A percentile compares a stretch with the other conserved stretches of the same genome.
phyloP scores from a whole-genome alignment of 495 filamentous ascomycete genomes.

The Chlorociboria aeruginascens region DNA sequence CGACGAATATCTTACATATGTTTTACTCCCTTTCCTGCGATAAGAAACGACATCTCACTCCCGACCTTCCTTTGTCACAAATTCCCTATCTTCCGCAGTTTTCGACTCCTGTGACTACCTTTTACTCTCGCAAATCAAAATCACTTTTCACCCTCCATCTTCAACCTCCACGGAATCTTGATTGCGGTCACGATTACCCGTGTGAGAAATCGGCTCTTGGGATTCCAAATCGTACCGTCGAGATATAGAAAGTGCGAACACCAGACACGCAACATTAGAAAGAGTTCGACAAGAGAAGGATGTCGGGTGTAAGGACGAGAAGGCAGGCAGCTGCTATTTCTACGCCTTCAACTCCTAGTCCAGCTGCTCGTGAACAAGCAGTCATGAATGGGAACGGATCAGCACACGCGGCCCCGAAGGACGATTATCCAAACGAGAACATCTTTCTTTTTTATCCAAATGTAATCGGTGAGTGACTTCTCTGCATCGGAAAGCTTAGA shows the following conservation, averaged over 20 bases:
- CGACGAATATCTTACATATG: no score
- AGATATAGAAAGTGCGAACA: not conserved
- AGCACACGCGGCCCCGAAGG: slow-evolving; percentile 3
- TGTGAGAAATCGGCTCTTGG: no score
- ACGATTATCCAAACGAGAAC: slow-evolving; percentile 49
- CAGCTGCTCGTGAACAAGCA: slow-evolving; percentile 3
- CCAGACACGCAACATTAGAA: slow-evolving; percentile 2
- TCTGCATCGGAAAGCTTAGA: not conserved
- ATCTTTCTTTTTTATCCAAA: slow-evolving; percentile 95
- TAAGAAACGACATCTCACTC: no score
- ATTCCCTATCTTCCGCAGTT: not conserved
- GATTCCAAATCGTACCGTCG: no score
- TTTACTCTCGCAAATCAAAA: not conserved
- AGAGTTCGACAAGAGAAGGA: slow-evolving; percentile 5
- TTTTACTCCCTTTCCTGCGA: no score
- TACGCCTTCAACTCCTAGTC: slow-evolving; percentile 12
- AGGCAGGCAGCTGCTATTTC: slow-evolving; percentile 17
- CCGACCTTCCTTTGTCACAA: not conserved
- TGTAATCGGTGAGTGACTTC: slow-evolving; percentile 60
- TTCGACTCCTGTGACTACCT: not conserved
- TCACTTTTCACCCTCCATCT: not conserved
- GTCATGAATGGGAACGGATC: slow-evolving; percentile 18
- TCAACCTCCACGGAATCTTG: not conserved
- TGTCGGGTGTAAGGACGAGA: slow-evolving; percentile 18
- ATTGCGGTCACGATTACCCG: not conserved